Base-by-base conservation (phyloP, 2,329 filamentous ascomycete species). In the Sporothrix brunneoviolacea region DNA sequence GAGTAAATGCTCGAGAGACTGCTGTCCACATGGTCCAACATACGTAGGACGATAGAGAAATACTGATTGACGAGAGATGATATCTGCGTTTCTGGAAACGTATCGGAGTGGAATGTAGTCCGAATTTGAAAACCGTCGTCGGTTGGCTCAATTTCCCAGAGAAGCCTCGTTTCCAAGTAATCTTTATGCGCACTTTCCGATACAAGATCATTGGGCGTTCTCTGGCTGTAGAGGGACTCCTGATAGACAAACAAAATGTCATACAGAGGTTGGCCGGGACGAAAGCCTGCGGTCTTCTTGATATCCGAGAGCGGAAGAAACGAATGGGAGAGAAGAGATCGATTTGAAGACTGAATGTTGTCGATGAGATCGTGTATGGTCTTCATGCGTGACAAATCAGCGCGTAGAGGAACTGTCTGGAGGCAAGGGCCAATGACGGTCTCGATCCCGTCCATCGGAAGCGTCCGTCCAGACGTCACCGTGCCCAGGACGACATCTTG, bases 191-290 rank as follows among this genome's bases (percentile, higher is more conserved):
- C 73, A 0, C 79, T 62, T 49, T 89, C 72, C 9, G 60, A 64
- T 0, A 91, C 69, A 2, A 62, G 32, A 3, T 65, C 58, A 1
- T 21, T 36, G 1, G 38, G 28, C 27, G 55, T 16, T 37, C 46
- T 45, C 22, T 55, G 59, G 58, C 59, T 68, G 61, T 70, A 66
- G 1, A 85, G 69, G 0, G 83, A 86, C 61, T 95, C 84, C 59
- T 96, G 91, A 73, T 91, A 96, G 0, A 91, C 83, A 59, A 95
- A 84, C 0, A 95, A 70, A 1, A 83, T 76, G 57, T 95, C 87
- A 58, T 91, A 95, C 0, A 95, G 66, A 1, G 68, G 67, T 35
- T 79, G 73, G 1, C 75, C 70, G 1, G 80, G 71, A 24, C 73
- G 67, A 1, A 84, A 54, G 0, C 74, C 76, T 3, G 75, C 77